Percentiles rank a stretch among this genome's conserved stretches.
Conservation (phyloP, 2,329 filamentous ascomycete genomes). For the Exophiala mesophila region DNA sequence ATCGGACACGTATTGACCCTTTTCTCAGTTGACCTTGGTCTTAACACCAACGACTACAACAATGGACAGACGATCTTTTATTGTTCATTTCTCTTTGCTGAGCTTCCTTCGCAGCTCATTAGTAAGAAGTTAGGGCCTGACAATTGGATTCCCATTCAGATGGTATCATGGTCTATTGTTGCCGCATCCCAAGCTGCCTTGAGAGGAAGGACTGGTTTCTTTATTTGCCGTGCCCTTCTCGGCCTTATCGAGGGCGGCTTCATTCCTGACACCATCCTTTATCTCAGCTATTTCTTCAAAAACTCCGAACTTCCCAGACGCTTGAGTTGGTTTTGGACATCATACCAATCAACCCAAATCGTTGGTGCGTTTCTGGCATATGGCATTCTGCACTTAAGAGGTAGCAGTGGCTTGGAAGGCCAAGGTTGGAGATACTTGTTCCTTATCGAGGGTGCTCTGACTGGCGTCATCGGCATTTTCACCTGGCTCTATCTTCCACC, state of each 20-base stretch:
- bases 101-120: conserved; percentile 55
- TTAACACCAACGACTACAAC: conserved; percentile 46
- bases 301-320: conserved; percentile 63
- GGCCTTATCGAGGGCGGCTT: conserved; percentile 52
- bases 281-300: conserved; percentile 63
- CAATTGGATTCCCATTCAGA: conserved; percentile 52
- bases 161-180: conserved; percentile 49
- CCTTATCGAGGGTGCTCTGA: conserved; percentile 37
- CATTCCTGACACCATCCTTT: conserved; percentile 39
- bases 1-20: conserved; percentile 29
- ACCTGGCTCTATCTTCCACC: conserved; percentile 58
- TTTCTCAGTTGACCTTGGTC: conserved; percentile 36
- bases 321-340: conserved; percentile 66
- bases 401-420: conserved; percentile 38
- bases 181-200: conserved; percentile 43
- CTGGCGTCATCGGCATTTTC: conserved; percentile 51
- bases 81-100: conserved; percentile 48
- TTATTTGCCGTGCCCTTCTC: conserved; percentile 38
- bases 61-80: conserved; percentile 54
- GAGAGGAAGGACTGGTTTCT: conserved; percentile 37
- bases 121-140: conserved; percentile 52
- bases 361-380: conserved; percentile 25
- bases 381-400: conserved; percentile 33
- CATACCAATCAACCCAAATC: conserved; percentile 40
- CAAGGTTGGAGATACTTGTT: conserved; percentile 43